A percentile compares a stretch with the other conserved stretches of the same genome.
These are phyloP conservation scores for Castanospermum australe DNA, from an alignment of 306 rosid genomes.

Conservation along the genomic window DNA sequence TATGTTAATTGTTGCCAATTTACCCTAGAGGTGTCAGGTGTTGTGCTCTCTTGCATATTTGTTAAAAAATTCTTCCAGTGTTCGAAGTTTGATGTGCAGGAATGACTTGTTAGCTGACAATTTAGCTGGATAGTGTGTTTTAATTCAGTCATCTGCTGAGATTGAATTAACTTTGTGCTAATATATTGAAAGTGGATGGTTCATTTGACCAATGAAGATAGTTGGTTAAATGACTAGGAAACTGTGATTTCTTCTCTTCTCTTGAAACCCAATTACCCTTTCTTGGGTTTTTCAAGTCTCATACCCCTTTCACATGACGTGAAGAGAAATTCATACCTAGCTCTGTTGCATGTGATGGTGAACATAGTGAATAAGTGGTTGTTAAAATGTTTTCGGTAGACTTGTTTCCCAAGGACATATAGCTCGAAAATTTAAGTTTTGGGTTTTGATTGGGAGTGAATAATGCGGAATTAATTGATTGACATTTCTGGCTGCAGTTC, in stretches of 20 bases:
- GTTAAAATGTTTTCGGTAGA: background rate
- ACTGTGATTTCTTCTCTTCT: background rate
- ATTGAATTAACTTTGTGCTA: background rate
- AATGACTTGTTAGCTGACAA: background rate
- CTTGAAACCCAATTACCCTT: background rate
- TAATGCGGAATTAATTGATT: constrained; percentile 20
- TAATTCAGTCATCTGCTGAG: background rate
- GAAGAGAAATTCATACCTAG: background rate
- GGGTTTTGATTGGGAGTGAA: constrained; percentile 7
- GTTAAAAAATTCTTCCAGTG: background rate
- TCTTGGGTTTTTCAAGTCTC: background rate
- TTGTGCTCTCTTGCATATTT: constrained; percentile 16
- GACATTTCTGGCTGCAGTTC: constrained; percentile 59
- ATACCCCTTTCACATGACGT: constrained; percentile 10
- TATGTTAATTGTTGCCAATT: background rate
- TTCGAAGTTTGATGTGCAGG: background rate
- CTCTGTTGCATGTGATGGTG: background rate
- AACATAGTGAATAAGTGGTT: background rate
- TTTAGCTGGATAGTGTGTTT: background rate
- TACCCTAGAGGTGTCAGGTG: background rate
- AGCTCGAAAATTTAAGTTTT: background rate
- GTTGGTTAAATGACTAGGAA: background rate
- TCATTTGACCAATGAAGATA: background rate
- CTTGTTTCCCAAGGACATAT: background rate
- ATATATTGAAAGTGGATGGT: background rate